Base-by-base conservation (phyloP, 805 yeast species). In the Komagataella mondaviorum region DNA sequence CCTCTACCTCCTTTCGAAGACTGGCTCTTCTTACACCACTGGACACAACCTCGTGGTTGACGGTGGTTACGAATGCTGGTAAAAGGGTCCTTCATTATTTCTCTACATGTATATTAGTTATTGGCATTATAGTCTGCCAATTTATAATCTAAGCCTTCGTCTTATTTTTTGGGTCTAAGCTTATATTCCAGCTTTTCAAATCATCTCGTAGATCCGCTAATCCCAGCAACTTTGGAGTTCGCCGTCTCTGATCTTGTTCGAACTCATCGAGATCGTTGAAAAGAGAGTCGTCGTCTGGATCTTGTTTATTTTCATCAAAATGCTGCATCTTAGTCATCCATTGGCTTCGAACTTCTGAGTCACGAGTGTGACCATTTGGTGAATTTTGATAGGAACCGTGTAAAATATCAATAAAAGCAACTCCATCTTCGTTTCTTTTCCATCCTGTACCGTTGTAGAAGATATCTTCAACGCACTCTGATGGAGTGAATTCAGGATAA, bases 1-100 rank as follows among this genome's bases (percentile, higher is more conserved):
- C 52, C 69, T 87, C 55, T 87, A 83, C 72, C 73, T 86, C 71
- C 81, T 90, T 23, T 76, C 85, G 44, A 77, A 78, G 52, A 59
- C 78, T 48, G 93, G 91, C 6, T 77, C 86, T 44, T 73, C 84
- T 17, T 87, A 86, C 73, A 85, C 91, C 53, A 86, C 95, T 14
- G 95, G 95, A 61, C 83, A 85, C 64, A 85, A 86, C 67, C 67
- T 87, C 67, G 80, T 83, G 30, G 91, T 85, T 52, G 95, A 87
- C 63, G 95, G 95, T 61, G 95, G 95, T 53, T 87, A 85, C 72
- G 83, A 83, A 58, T 82, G 88, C 58, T 85, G 91, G 91, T 86
- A 66, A 67, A 20, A 20, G 10, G 6, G 23, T 6, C 8, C 7
- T 45, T 23, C n/a, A 4, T 22, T 45, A 20, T 6, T 16, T 45